Base-by-base conservation (phyloP, 306 rosid genomes). In the Mimosa pudica region DNA sequence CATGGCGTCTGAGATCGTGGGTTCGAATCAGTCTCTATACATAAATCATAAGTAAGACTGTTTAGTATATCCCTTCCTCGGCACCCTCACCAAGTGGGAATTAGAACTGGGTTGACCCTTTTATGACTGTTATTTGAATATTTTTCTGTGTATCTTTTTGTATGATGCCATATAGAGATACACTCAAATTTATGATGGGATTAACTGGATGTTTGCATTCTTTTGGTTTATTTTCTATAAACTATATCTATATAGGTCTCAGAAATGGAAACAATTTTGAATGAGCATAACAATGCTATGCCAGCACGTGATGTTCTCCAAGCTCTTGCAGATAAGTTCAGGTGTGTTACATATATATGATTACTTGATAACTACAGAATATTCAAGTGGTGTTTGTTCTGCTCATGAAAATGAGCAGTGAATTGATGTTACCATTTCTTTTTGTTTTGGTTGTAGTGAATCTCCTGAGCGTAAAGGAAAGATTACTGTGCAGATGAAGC, bases 401-500 rank as follows among this genome's bases (percentile, higher is more conserved):
- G 52, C 72, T 74, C 54, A 62, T 76, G 57, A 77, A 52, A 20
- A 32, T 70, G 38, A n/a, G 41, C 36, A 62, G 74, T 75, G 36
- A 77, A 84, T 52, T 76, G 7, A 76, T 32, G 48, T 83, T 79
- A 17, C 60, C 79, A 75, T 65, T 77, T 78, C 18, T 54, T 74
- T 14, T 79, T 71, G 7, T 61, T 69, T 46, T 74, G 75, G 71
- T 68, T 85, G 48, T 73, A 93, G 99, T 82, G 97, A 90, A 80
- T 86, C 98, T 17, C 80, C 75, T 10, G 98, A 93, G 1, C 99
- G 98, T 36, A 91, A 86, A 86, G 98, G 94, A 86, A 93, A 91
- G 92, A 90, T 96, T 83, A 70, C 87, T 69, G 99, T 93, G 81
- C 98, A 93, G 87, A 93, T 89, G 94, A 96, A 93, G 88, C 99